Conservation (phyloP, 495 filamentous ascomycete genomes). For the Glonium stellatum region DNA sequence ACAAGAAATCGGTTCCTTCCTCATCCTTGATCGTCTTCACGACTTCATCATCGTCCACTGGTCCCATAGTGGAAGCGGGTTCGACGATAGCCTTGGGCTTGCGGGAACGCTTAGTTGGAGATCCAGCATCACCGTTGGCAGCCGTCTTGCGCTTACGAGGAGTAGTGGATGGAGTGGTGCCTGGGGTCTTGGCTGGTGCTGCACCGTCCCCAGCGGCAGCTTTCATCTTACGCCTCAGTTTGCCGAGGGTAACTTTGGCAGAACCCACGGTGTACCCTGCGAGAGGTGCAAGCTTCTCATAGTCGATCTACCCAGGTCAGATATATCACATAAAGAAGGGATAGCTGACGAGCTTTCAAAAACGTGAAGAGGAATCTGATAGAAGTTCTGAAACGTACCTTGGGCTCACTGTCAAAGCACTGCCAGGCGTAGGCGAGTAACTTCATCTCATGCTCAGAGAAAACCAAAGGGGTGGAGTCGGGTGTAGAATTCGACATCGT, state of each 20-base stretch:
- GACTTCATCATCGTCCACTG: not conserved
- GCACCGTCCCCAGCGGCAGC: not conserved
- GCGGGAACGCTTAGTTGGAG: too few species aligned
- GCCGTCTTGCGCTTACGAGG: not conserved
- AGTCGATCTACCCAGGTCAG: conserved; percentile 21
- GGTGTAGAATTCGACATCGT: not conserved
- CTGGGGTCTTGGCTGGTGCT: not conserved
- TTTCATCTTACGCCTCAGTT: conserved; percentile 23
- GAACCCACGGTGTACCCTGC: conserved; percentile 16
- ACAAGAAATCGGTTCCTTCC: too few species aligned
- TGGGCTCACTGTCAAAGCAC: conserved; percentile 22
- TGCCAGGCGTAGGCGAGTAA: conserved; percentile 24
- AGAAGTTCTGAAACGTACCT: conserved; percentile 11
- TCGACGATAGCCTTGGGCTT: too few species aligned
- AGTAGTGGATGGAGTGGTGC: not conserved
- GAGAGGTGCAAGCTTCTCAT: conserved; percentile 19
- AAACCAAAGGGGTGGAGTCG: not conserved
- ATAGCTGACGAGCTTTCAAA: not conserved
- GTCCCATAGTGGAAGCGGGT: too few species aligned
- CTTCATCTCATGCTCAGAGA: not conserved
- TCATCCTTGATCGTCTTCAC: not conserved
- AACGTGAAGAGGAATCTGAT: not conserved
- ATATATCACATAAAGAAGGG: not conserved
- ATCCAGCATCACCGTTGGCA: not conserved
- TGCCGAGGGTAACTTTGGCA: conserved; percentile 20